phyloP scores from a whole-genome alignment of 2,329 filamentous ascomycete species.

The Penicillium occitanis region DNA sequence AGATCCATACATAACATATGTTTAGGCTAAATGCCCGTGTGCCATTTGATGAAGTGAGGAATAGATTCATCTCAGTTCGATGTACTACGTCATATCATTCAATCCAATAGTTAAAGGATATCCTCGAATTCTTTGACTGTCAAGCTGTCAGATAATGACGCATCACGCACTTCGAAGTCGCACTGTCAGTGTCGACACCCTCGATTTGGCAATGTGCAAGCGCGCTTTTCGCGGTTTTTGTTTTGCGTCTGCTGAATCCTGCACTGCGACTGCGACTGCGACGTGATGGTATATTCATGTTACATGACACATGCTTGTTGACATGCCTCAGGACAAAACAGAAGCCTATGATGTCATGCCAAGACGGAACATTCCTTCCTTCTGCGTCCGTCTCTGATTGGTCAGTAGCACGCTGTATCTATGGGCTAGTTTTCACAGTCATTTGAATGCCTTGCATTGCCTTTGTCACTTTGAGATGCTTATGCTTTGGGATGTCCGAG shows the following conservation, averaged over 20 bases:
- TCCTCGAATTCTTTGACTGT: neutral
- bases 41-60: neutral
- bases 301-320: neutral
- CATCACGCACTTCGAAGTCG: neutral
- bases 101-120: neutral
- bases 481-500: neutral
- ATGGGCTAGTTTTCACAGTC: neutral
- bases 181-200: neutral
- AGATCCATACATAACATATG: neutral
- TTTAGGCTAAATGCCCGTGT: neutral
- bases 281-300: neutral
- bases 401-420: neutral
- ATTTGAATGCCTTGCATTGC: neutral
- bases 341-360: slow-evolving; percentile 15
- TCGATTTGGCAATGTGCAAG: neutral
- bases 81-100: neutral
- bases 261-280: neutral
- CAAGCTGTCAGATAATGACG: neutral
- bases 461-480: neutral
- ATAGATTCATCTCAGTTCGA: neutral
- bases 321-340: neutral
- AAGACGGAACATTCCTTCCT: neutral
- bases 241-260: neutral
- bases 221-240: neutral
- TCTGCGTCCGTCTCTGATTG: neutral